phyloP scores from a whole-genome alignment of 805 yeast genomes.

The Kluyveromyces nonfermentans region DNA sequence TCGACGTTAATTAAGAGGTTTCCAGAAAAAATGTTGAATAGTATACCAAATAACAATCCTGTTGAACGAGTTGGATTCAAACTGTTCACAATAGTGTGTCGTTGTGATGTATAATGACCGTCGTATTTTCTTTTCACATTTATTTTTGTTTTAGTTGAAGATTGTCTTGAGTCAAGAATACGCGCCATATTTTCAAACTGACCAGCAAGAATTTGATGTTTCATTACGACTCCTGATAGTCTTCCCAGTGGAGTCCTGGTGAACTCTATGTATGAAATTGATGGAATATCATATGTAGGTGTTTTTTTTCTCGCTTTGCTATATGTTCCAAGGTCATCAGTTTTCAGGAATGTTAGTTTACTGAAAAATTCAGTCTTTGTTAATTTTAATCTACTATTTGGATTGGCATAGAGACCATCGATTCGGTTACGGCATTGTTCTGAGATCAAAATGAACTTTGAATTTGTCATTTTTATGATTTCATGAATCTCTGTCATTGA shows the following conservation, averaged over 20 bases:
- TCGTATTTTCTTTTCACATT: constrained; percentile 36
- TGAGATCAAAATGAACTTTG: constrained; percentile 72
- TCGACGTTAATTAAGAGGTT: constrained; percentile 75
- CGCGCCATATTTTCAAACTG: constrained; percentile 74
- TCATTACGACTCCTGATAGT: constrained; percentile 83
- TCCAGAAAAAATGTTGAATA: constrained; percentile 79
- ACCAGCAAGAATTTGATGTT: constrained; percentile 78
- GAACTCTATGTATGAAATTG: constrained; percentile 88
- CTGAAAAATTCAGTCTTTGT: constrained; percentile 24
- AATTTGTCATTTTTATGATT: constrained; percentile 62
- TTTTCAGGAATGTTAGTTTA: constrained; percentile 39
- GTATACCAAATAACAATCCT: constrained; percentile 74
- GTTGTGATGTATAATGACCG: constrained; percentile 20
- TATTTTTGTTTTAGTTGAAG: constrained; percentile 39
- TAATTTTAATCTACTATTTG: constrained; percentile 28
- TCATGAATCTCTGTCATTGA: constrained; percentile 54
- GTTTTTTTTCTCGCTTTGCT: constrained; percentile 48
- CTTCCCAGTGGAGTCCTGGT: constrained; percentile 87
- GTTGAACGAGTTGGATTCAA: constrained; percentile 70
- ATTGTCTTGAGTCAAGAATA: constrained; percentile 50
- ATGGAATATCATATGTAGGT: constrained; percentile 65
- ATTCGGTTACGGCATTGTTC: constrained; percentile 68
- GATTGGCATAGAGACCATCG: constrained; percentile 48
- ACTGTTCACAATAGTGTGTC: constrained; percentile 52
- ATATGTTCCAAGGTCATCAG: constrained; percentile 76